A percentile compares a stretch with the other conserved stretches of the same genome.
phyloP scores from a whole-genome alignment of 345 rosid species.

The Viola odorata region DNA sequence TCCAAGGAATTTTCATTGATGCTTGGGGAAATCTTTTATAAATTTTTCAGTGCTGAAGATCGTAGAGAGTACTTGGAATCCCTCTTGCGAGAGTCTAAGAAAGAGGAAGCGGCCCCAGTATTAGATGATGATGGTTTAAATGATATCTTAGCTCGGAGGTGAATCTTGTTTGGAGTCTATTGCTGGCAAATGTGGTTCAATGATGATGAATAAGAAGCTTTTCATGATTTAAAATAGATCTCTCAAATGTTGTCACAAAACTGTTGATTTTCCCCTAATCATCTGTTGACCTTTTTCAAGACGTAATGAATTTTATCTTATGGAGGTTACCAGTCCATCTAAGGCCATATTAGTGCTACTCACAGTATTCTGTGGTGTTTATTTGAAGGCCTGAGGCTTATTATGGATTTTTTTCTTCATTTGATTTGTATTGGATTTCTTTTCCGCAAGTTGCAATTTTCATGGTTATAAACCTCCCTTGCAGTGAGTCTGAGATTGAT shows the following conservation, averaged over 20 bases:
- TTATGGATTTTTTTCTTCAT: background rate
- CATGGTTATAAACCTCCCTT: constrained; percentile 8
- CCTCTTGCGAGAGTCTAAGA: constrained; percentile 76
- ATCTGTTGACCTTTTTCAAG: no score
- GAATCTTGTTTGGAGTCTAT: constrained; percentile 11
- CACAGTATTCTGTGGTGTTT: no score
- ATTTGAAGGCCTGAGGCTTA: background rate
- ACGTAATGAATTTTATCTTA: no score
- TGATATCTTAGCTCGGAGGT: constrained; percentile 89
- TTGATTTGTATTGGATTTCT: background rate
- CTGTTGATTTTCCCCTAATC: background rate
- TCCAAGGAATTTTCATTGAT: constrained; percentile 2
- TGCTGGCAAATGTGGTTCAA: background rate
- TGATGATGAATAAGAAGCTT: background rate
- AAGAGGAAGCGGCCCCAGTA: constrained; percentile 89
- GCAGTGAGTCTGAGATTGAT: constrained; percentile 89
- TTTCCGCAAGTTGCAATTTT: background rate
- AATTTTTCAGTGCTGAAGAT: constrained; percentile 73
- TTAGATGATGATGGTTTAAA: constrained; percentile 81
- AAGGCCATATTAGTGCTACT: no score
- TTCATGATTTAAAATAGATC: no score
- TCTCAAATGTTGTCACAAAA: background rate
- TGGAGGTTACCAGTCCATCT: no score
- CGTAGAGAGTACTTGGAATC: constrained; percentile 89
- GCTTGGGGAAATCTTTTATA: constrained; percentile 7